Conservation (phyloP, 352 stramenopile species). For the Globisporangium echinulatum region DNA sequence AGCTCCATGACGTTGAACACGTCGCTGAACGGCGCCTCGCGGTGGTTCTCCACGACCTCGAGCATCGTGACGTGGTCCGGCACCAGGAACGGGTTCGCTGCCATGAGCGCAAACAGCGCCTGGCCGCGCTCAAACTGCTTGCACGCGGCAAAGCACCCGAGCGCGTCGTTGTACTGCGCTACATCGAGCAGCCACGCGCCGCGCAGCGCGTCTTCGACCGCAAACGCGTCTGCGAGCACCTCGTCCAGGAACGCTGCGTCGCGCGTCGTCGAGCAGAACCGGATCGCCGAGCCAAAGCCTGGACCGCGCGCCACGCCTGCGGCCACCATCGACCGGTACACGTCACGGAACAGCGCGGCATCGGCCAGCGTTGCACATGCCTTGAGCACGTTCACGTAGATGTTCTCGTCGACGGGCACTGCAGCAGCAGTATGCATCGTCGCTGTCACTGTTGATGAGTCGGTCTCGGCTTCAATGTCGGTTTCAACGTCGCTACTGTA, state of each 20-base stretch:
- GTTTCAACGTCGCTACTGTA: not conserved
- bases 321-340: slow-evolving; percentile 46
- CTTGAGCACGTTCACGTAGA: slow-evolving; percentile 75
- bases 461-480: too few species aligned
- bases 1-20: slow-evolving; percentile 66
- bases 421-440: too few species aligned
- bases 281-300: slow-evolving; percentile 64
- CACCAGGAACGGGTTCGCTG: slow-evolving; percentile 41
- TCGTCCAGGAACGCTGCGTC: slow-evolving; percentile 52
- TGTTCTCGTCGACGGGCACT: slow-evolving; percentile 57
- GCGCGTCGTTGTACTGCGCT: slow-evolving; percentile 73
- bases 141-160: slow-evolving; percentile 56
- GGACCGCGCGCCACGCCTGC: slow-evolving; percentile 43
- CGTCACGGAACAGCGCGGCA: slow-evolving; percentile 33
- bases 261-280: slow-evolving; percentile 41
- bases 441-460: too few species aligned
- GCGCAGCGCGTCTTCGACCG: slow-evolving; percentile 30
- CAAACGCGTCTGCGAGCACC: slow-evolving; percentile 49
- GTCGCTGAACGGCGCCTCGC: slow-evolving; percentile 46
- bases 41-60: slow-evolving; percentile 68
- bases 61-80: slow-evolving; percentile 75
- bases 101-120: slow-evolving; percentile 57
- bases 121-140: slow-evolving; percentile 40
- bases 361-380: slow-evolving; percentile 33
- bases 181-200: slow-evolving; percentile 52